These are phyloP conservation scores for Colletotrichum lentis DNA, from an alignment of 2,329 filamentous ascomycete species.

Conservation along the genomic window DNA sequence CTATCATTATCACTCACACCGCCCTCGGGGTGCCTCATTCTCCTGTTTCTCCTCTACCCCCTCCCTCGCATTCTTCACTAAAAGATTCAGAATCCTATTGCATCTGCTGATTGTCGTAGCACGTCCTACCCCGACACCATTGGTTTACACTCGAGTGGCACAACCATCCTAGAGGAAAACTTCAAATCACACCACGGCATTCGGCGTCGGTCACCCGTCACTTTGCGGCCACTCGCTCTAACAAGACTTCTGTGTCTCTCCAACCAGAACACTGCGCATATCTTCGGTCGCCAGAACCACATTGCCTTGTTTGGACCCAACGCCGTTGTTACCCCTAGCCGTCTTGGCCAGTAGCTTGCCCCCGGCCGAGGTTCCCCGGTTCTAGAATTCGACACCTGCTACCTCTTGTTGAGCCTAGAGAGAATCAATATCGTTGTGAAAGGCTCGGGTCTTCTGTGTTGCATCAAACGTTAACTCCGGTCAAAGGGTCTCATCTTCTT, in stretches of 20 bases:
- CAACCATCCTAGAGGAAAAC: slow-evolving; percentile 11
- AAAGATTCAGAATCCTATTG: slow-evolving; percentile 3
- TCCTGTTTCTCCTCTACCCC: neutral
- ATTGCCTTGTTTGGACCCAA: neutral
- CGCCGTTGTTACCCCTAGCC: neutral
- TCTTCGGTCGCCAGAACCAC: neutral
- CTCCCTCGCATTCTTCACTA: slow-evolving; percentile 5
- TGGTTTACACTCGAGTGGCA: slow-evolving; percentile 8
- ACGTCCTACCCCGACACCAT: slow-evolving; percentile 2
- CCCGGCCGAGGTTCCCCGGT: neutral
- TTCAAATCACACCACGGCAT: slow-evolving; percentile 15
- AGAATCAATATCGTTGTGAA: neutral
- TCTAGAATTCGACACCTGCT: neutral
- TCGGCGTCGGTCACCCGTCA: slow-evolving; percentile 10
- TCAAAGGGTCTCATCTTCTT: neutral
- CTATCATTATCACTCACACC: neutral
- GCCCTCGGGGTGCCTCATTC: neutral
- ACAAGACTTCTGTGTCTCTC: neutral
- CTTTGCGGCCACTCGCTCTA: neutral
- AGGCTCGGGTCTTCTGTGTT: slow-evolving; percentile 7
- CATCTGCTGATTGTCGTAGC: slow-evolving; percentile 6
- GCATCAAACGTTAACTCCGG: neutral
- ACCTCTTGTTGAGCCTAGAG: neutral
- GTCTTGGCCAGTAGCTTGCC: slow-evolving; percentile 5
- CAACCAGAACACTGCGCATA: slow-evolving; percentile 2